Base-by-base conservation (phyloP, 495 filamentous ascomycete genomes). In the Penicillium coprophilum region DNA sequence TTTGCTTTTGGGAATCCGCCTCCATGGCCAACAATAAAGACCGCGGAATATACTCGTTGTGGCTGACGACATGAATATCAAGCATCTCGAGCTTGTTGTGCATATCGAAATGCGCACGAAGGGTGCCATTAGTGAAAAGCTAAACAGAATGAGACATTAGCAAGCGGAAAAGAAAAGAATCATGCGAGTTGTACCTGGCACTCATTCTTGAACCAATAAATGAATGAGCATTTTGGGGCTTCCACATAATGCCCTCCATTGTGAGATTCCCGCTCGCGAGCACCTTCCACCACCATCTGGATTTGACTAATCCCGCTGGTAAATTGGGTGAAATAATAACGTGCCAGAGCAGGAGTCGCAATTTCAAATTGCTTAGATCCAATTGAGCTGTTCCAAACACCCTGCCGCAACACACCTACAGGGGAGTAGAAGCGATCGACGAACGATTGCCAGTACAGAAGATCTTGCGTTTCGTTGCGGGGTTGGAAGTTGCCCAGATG, bases 291-390 rank as follows among this genome's bases (percentile, higher is more conserved):
- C 17, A 88, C 78, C 76, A 96, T 81, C 65, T 94, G 90, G 47
- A 96, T 89, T 20, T 81, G 85, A 46, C 79, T 82, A 36, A 96
- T 84, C 6, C 90, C 90, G 53, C 88, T 92, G n/a, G 87, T 85
- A 61, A 89, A 95, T 59, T 92, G 87, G 0, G 87, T 90, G 47
- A 85, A 76, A 67, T 93, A 95, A 61, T 89, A 96, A 46, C 90
- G 85, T 15, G 92, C 80, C 19, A 96, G 71, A 1, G 87, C 85
- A 8, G 89, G 80, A 30, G 83, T 86, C 3, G 84, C 79, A 41
- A 96, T 88, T 60, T 93, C 90, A 55, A 87, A 94, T 50, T 87
- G 82, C 69, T 94, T 96, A 12, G 71, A 65, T 20, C 74, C 73
- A 17, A 78, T 71, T 27, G 80, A 76, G 13, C 69, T 63, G 39